Evolutionary conservation across 768 basidiomycete genomes (phyloP), one percentile per base, ranked within the genome.

Genomic region (Auriculariales sp.): DNA sequence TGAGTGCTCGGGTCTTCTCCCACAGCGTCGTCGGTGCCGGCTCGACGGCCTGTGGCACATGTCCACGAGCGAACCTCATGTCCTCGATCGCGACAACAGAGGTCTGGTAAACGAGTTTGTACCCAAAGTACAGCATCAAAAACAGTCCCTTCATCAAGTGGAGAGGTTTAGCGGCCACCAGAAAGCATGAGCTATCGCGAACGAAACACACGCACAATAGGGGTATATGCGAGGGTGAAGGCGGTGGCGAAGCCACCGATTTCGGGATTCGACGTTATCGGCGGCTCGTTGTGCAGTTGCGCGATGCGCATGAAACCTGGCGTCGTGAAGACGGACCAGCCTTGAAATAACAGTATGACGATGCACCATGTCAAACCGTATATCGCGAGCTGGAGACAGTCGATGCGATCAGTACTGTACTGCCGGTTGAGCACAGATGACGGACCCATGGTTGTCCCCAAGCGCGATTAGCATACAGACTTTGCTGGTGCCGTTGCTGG

Each of bases 51-150:
- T n/a, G n/a, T n/a, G n/a, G n/a, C n/a, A n/a, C n/a, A n/a, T 44
- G 12, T 19, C 22, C 39, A 12, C 22, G 39, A 22, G n/a, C n/a
- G n/a, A n/a, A n/a, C n/a, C n/a, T n/a, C n/a, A n/a, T n/a, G n/a
- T n/a, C n/a, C n/a, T n/a, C n/a, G n/a, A 49, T 9, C 3, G 17
- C 10, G 12, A 49, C 48, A 3, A 49, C 22, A 9, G 15, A 33
- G 5, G 48, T 49, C 33, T 34, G 48, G 22, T 49, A 49, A n/a
- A 49, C 48, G 22, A 49, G 48, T 25, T 49, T 49, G 48, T 49
- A 49, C 12, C 48, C 48, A 34, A 49, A 49, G 4, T 24, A 17
- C 3, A 49, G 48, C 9, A 49, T 0, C 6, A 49, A 22, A 24
- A 49, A 49, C 15, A 22, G 6, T 1, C 22, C 39, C 39, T 44